Conservation (phyloP, 306 rosid genomes). For the Casuarina equisetifolia region DNA sequence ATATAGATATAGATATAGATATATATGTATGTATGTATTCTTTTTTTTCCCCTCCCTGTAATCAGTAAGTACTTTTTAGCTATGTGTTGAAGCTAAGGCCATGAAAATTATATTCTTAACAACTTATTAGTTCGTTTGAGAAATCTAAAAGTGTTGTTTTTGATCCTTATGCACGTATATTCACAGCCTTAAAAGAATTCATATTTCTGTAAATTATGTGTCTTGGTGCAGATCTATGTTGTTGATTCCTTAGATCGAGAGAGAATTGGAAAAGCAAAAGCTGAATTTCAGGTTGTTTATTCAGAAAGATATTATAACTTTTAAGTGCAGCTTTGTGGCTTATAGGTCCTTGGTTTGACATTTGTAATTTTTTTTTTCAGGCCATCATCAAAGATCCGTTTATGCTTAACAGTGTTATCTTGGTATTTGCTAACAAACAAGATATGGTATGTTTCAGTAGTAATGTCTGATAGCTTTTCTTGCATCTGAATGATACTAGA, state of each 20-base stretch:
- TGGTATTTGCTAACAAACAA: slow-evolving; percentile 96
- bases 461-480: slow-evolving; percentile 26
- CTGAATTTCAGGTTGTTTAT: slow-evolving; percentile 80
- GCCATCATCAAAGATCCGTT: slow-evolving; percentile 92
- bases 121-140: neutral
- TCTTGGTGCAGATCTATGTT: slow-evolving; percentile 73
- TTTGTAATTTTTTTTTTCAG: slow-evolving; percentile 48
- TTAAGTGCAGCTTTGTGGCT: slow-evolving; percentile 9
- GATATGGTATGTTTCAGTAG: slow-evolving; percentile 72
- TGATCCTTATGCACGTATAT: neutral
- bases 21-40: too few species aligned
- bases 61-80: neutral
- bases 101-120: neutral
- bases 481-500: slow-evolving; percentile 9
- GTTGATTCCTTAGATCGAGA: slow-evolving; percentile 93
- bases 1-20: too few species aligned
- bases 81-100: neutral
- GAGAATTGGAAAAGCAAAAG: slow-evolving; percentile 86
- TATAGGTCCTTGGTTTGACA: slow-evolving; percentile 25
- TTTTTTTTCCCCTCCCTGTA: neutral
- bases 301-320: slow-evolving; percentile 22
- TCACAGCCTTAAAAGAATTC: neutral
- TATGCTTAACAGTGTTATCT: slow-evolving; percentile 91
- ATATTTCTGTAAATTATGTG: slow-evolving; percentile 13
- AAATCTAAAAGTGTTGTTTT: neutral